Evolutionary conservation across 176 grass and related monocot genomes (phyloP).

Genomic region (Carex kokanica): DNA sequence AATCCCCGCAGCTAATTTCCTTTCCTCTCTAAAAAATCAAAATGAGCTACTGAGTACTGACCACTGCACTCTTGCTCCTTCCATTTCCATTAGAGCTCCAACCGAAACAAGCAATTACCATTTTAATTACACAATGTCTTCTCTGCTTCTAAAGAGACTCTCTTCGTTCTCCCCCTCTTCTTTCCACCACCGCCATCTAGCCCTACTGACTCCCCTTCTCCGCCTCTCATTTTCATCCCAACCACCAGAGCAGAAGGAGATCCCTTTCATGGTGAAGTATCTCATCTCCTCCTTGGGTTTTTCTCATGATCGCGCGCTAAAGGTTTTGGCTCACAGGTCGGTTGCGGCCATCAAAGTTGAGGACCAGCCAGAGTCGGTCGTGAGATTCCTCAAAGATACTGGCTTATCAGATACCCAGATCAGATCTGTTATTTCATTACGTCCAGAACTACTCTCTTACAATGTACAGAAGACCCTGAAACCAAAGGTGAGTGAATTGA

Average conservation of each 20-base stretch:
- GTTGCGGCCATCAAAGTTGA: too few species aligned
- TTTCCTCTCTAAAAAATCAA: too few species aligned
- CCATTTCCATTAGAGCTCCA: too few species aligned
- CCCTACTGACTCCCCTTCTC: too few species aligned
- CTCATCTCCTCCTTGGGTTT: conserved; percentile 37
- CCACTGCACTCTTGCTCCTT: too few species aligned
- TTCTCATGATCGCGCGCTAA: background rate
- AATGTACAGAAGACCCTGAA: background rate
- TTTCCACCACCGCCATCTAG: too few species aligned
- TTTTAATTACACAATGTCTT: background rate
- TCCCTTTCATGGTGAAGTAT: conserved; percentile 30
- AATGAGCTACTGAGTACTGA: too few species aligned
- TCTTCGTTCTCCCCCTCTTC: background rate
- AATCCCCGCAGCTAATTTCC: background rate
- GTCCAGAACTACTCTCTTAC: background rate
- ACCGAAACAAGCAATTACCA: too few species aligned
- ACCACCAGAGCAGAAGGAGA: background rate
- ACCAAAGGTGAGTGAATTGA: conserved; percentile 14
- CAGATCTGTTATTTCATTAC: background rate
- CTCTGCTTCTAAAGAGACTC: background rate
- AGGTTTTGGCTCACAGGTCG: too few species aligned
- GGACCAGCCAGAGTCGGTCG: conserved; percentile 20
- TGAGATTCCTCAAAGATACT: conserved; percentile 6
- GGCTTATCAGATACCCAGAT: conserved; percentile 31
- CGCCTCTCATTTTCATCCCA: too few species aligned